Base-by-base conservation (phyloP, 1,139 yeast genomes). In the Yamadazyma pseudoaaseri region DNA sequence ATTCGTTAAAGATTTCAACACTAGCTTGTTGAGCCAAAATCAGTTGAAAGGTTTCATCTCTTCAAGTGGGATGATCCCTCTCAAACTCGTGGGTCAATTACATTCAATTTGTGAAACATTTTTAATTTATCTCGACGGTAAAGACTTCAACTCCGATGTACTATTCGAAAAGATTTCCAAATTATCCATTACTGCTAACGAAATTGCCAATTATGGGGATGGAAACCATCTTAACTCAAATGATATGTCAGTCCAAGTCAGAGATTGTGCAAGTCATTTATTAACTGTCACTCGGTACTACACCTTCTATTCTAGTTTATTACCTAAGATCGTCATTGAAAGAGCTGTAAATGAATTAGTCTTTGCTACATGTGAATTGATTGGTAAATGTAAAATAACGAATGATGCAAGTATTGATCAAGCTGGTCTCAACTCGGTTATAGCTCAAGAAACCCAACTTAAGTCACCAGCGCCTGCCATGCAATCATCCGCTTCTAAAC, bases 231-330 rank as follows among this genome's bases (percentile, higher is more conserved):
- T 68, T 51, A 53, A 60, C 56, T 43, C 68, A 46, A 51, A 62
- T 54, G 59, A 62, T 49, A 41, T 60, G 48, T 44, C 70, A 1
- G 44, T 57, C 4, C 57, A 78, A 29, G 69, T 83, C 11, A 75
- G 86, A 37, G 85, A 84, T 32, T 73, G 95, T 0, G 76, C 86
- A 10, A 79, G 89, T 18, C 89, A 84, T 60, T 74, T 83, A 1
- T 77, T 90, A 31, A 80, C 96, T 4, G 76, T 92, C 0, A 76
- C 95, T 0, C 73, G 96, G 49, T 87, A 87, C 53, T 86, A 69
- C 56, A 79, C 86, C 1, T 63, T 79, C 5, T 81, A 85, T 42
- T 66, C 75, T 5, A 73, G 73, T 6, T 52, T 86, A 10, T 62
- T 87, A 34, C 97, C 97, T 1, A 73, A 73, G 36, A 65, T 85